These are phyloP conservation scores for Fistulifera solaris DNA, from an alignment of 108 stramenopile species.

Conservation along the genomic window DNA sequence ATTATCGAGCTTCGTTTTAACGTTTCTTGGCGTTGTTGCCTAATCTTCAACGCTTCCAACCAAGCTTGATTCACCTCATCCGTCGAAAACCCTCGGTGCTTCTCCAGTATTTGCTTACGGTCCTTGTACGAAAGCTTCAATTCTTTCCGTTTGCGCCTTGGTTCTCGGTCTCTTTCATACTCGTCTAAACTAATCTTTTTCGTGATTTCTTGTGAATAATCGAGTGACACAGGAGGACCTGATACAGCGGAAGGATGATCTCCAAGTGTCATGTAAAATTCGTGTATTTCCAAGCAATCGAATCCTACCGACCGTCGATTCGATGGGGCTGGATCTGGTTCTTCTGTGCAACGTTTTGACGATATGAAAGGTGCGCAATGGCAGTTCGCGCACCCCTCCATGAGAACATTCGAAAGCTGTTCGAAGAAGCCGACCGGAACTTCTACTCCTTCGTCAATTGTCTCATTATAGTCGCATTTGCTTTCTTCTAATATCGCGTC, in stretches of 20 bases:
- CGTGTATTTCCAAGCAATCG: conserved; percentile 23
- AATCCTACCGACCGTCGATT: conserved; percentile 13
- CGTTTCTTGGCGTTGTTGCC: conserved; percentile 40
- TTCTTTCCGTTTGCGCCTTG: conserved; percentile 31
- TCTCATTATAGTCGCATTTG: too few relatives aligned
- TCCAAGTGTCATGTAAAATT: conserved; percentile 53
- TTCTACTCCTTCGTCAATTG: too few relatives aligned
- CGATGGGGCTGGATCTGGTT: too few relatives aligned
- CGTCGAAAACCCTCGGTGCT: conserved; percentile 29
- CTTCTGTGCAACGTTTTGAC: too few relatives aligned
- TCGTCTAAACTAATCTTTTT: conserved; percentile 20
- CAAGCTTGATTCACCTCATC: conserved; percentile 43
- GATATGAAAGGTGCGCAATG: too few relatives aligned
- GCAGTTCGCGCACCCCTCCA: too few relatives aligned
- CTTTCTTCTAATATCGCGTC: too few relatives aligned
- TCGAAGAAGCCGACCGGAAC: too few relatives aligned
- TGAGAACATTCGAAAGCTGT: too few relatives aligned
- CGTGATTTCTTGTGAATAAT: conserved; percentile 12
- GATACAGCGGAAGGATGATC: conserved; percentile 44
- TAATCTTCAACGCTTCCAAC: conserved; percentile 30
- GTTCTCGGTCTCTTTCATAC: conserved; percentile 37
- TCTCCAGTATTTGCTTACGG: conserved; percentile 36
- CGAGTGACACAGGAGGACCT: conserved; percentile 49
- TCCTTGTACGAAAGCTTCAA: conserved; percentile 27
- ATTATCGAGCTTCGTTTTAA: conserved; percentile 21